A percentile compares a stretch with the other conserved stretches of the same genome.
Conservation (phyloP, 805 yeast species). For the Yamadazyma akitaensis region DNA sequence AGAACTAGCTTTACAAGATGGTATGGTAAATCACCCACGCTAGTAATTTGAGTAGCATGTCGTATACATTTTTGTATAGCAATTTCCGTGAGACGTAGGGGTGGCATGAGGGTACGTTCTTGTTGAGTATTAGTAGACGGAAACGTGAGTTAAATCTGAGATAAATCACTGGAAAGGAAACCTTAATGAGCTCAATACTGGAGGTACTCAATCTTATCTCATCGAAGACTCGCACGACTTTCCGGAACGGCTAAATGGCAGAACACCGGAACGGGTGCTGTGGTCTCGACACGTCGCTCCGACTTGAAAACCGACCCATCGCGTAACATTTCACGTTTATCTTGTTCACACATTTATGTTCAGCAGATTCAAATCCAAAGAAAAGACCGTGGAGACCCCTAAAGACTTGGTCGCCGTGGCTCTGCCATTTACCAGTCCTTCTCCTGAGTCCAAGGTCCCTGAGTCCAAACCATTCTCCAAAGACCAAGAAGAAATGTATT, state of each 20-base stretch:
- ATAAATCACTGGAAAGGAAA: too few relatives aligned
- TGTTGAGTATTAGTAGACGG: neutral
- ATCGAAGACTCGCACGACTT: neutral
- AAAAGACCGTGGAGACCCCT: constrained; percentile 9
- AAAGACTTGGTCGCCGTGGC: constrained; percentile 11
- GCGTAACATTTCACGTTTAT: neutral
- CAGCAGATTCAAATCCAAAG: constrained; percentile 17
- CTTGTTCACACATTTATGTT: constrained; percentile 13
- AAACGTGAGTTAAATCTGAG: too few relatives aligned
- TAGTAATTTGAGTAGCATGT: constrained; percentile 19
- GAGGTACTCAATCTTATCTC: neutral
- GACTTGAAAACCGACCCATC: neutral
- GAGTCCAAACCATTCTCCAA: constrained; percentile 48
- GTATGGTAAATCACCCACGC: constrained; percentile 33
- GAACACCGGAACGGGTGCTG: too few relatives aligned
- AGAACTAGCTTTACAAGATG: constrained; percentile 49
- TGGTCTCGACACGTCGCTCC: neutral
- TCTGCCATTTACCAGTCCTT: constrained; percentile 20
- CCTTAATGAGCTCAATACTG: too few relatives aligned
- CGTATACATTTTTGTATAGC: constrained; percentile 17
- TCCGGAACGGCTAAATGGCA: too few relatives aligned
- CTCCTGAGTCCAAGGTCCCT: constrained; percentile 40
- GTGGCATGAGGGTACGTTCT: neutral
- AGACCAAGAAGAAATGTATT: constrained; percentile 59
- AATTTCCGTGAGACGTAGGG: constrained; percentile 9